phyloP scores from a whole-genome alignment of 1,284 basidiomycete genomes.

The Xerocomus nothofagi region DNA sequence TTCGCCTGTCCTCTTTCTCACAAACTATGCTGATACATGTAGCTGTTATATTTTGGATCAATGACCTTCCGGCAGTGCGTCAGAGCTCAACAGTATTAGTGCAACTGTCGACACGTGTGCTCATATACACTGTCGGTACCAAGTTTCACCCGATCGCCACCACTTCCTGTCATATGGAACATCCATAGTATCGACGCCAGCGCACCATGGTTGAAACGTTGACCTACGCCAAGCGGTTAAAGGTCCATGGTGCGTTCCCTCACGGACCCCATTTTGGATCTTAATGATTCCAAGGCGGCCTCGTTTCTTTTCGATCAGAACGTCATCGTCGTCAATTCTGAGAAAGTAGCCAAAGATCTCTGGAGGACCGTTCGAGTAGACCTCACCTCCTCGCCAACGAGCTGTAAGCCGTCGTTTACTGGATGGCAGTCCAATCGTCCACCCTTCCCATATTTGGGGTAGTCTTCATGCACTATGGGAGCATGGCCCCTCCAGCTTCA shows the following conservation, averaged over 20 bases:
- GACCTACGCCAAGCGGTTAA: slow-evolving; percentile 23
- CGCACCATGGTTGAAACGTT: slow-evolving; percentile 18
- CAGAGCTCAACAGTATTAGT: too few relatives aligned
- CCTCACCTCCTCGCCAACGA: slow-evolving; percentile 25
- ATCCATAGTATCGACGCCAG: slow-evolving; percentile 7
- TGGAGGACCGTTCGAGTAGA: slow-evolving; percentile 44
- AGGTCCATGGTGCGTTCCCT: slow-evolving; percentile 9
- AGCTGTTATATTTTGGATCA: too few relatives aligned
- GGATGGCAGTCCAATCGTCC: slow-evolving; percentile 7
- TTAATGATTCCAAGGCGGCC: slow-evolving; percentile 23
- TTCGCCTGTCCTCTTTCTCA: not conserved
- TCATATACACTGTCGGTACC: too few relatives aligned
- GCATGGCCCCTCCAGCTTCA: slow-evolving; percentile 41
- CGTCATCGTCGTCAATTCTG: slow-evolving; percentile 34
- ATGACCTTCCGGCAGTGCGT: too few relatives aligned
- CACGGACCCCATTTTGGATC: too few relatives aligned
- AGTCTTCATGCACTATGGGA: slow-evolving; percentile 38
- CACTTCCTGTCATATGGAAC: slow-evolving; percentile 22
- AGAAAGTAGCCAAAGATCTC: slow-evolving; percentile 37
- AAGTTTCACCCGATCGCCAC: too few relatives aligned
- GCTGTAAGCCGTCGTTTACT: slow-evolving; percentile 7
- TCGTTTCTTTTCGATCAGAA: slow-evolving; percentile 22
- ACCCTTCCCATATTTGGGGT: slow-evolving; percentile 37
- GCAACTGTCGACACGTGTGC: too few relatives aligned
- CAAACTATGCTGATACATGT: not conserved